Evolutionary conservation across 352 stramenopile genomes (phyloP).

Genomic region (Aphanomyces astaci): DNA sequence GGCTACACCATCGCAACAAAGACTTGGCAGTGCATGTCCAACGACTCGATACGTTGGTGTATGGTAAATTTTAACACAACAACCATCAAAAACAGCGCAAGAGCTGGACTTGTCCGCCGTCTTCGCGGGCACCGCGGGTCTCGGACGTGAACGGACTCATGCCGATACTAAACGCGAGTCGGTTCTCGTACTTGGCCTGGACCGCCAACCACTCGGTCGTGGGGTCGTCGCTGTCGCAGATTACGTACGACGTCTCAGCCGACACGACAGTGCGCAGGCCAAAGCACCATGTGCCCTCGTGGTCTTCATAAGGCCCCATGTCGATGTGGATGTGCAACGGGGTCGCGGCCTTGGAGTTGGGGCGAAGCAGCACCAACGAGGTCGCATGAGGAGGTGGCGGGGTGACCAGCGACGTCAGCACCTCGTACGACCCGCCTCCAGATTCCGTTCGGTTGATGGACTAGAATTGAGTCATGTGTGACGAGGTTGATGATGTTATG

Average conservation of each 20-base stretch:
- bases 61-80: conserved; percentile 66
- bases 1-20: conserved; percentile 63
- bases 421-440: conserved; percentile 56
- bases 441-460: conserved; percentile 76
- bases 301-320: conserved; percentile 36
- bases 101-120: conserved; percentile 32
- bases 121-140: conserved; percentile 41
- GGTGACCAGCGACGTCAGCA: conserved; percentile 45
- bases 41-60: conserved; percentile 65
- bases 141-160: conserved; percentile 44
- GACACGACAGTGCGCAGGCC: conserved; percentile 44
- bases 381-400: conserved; percentile 23
- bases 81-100: too few species aligned
- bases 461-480: conserved; percentile 28
- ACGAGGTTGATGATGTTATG: neutral
- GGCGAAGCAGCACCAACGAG: conserved; percentile 51
- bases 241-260: conserved; percentile 57
- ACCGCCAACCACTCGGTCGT: conserved; percentile 47
- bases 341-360: conserved; percentile 47
- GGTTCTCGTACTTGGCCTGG: conserved; percentile 50
- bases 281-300: conserved; percentile 38
- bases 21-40: conserved; percentile 64
- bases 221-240: conserved; percentile 62
- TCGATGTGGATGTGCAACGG: conserved; percentile 51
- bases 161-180: conserved; percentile 48